Conservation (phyloP, 345 rosid species). For the Erodium maritimum region DNA sequence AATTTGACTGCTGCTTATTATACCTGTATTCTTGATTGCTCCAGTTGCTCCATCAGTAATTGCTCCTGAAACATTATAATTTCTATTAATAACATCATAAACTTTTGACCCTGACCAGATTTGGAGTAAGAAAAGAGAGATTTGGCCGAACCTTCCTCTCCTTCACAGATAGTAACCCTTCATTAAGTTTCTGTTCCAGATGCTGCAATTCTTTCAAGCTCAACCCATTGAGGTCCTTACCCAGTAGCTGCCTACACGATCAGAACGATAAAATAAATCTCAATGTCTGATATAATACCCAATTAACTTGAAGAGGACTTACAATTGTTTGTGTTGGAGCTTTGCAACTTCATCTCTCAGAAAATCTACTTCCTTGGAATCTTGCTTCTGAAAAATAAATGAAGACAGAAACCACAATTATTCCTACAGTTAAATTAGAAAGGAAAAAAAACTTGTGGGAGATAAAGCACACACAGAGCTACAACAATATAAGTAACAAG, state of each 20-base stretch:
- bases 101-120: no score
- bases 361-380: conserved; percentile 33
- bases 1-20: no score
- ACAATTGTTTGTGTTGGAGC: conserved; percentile 68
- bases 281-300: not conserved
- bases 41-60: conserved; percentile 56
- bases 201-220: conserved; percentile 61
- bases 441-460: not conserved
- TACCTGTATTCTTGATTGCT: conserved; percentile 78
- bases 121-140: not conserved
- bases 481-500: not conserved
- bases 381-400: conserved; percentile 33
- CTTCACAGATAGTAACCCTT: conserved; percentile 52
- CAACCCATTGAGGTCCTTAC: conserved; percentile 53
- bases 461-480: not conserved
- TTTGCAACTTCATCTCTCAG: conserved; percentile 54
- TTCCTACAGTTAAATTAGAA: not conserved
- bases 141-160: conserved; percentile 50
- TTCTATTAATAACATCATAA: not conserved
- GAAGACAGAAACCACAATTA: not conserved
- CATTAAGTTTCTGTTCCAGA: conserved; percentile 58
- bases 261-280: conserved; percentile 8
- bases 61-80: conserved; percentile 44
- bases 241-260: conserved; percentile 42
- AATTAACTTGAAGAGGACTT: conserved; percentile 20